These are phyloP conservation scores for Aristolochia contorta DNA, from an alignment of 164 flowering plant species.

Conservation along the genomic window DNA sequence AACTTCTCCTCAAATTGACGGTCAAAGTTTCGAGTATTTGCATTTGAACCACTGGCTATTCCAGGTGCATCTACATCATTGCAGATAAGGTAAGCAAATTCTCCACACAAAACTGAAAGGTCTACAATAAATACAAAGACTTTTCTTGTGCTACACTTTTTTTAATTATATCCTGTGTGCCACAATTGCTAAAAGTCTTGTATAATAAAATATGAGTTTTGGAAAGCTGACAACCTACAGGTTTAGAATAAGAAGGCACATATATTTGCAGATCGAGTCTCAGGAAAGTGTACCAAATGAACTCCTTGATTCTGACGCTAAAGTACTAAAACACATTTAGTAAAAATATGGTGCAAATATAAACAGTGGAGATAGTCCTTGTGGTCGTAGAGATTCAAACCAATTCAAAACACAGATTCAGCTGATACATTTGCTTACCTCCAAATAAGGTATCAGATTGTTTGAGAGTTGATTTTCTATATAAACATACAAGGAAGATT, in stretches of 20 bases:
- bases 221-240: background rate
- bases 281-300: no score
- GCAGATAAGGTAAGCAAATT: background rate
- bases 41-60: constrained; percentile 31
- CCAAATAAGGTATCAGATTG: constrained; percentile 2
- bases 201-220: background rate
- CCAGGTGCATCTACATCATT: constrained; percentile 63
- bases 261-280: no score
- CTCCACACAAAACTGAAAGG: background rate
- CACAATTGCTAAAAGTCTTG: background rate
- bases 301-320: no score
- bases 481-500: background rate
- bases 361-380: background rate
- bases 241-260: background rate
- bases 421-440: constrained; percentile 3
- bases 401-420: background rate
- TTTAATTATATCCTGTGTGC: background rate
- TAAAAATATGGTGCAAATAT: background rate
- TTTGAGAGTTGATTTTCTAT: constrained; percentile 1
- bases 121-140: background rate
- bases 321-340: no score
- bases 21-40: constrained; percentile 32
- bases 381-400: background rate
- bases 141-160: background rate
- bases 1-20: constrained; percentile 71